Conservation (phyloP, 805 yeast genomes). For the Candida ascalaphidarum region DNA sequence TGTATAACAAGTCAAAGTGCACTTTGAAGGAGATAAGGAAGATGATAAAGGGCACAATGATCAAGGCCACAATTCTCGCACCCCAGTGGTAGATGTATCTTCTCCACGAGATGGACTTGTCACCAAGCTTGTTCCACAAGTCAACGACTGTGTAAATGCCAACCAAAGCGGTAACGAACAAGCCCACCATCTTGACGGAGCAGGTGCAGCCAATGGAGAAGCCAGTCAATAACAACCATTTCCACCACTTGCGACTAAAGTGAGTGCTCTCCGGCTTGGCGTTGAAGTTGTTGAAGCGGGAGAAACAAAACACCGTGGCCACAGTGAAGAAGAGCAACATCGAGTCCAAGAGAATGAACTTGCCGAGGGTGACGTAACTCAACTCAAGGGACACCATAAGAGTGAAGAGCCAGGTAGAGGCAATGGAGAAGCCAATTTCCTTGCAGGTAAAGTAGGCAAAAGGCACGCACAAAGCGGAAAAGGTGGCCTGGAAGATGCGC, state of each 20-base stretch:
- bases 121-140: slow-evolving; percentile 79
- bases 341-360: slow-evolving; percentile 86
- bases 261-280: slow-evolving; percentile 26
- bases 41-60: slow-evolving; percentile 53
- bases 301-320: slow-evolving; percentile 67
- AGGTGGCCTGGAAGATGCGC: slow-evolving; percentile 82
- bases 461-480: slow-evolving; percentile 81
- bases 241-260: slow-evolving; percentile 84
- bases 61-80: slow-evolving; percentile 56
- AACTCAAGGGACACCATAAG: slow-evolving; percentile 76
- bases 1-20: slow-evolving; percentile 66
- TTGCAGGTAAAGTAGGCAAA: slow-evolving; percentile 76
- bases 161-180: slow-evolving; percentile 77
- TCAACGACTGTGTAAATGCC: slow-evolving; percentile 88
- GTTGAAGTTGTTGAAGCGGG: slow-evolving; percentile 60
- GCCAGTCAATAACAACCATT: slow-evolving; percentile 83
- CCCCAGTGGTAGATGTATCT: slow-evolving; percentile 56
- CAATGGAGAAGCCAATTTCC: slow-evolving; percentile 62
- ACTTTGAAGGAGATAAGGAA: slow-evolving; percentile 63
- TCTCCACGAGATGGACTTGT: slow-evolving; percentile 41
- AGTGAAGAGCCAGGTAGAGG: slow-evolving; percentile 70
- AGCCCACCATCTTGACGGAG: slow-evolving; percentile 95
- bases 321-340: slow-evolving; percentile 85
- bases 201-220: slow-evolving; percentile 81
- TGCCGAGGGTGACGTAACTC: slow-evolving; percentile 77